Percentiles rank a stretch among this genome's conserved stretches.
These are phyloP conservation scores for Podospora pseudopauciseta DNA, from an alignment of 495 filamentous ascomycete species.

Conservation along the genomic window DNA sequence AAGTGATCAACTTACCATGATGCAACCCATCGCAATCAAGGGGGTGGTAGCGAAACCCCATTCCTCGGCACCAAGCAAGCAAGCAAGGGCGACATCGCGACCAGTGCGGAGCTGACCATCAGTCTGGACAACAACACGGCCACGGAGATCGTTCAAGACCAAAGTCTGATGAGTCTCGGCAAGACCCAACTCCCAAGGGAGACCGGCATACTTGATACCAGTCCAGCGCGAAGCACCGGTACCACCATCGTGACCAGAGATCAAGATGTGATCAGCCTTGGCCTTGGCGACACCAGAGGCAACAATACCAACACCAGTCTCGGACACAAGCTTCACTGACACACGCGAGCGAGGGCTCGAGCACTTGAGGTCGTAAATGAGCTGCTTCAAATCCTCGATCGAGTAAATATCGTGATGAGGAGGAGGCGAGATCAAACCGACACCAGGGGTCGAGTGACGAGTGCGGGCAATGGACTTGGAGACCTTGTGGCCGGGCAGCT, in stretches of 20 bases:
- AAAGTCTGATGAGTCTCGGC: conserved; percentile 98
- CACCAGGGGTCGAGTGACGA: conserved; percentile 96
- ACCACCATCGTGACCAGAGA: conserved; percentile 96
- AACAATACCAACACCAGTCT: conserved; percentile 97
- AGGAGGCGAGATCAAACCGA: conserved; percentile 97
- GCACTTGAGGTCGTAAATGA: conserved; percentile 98
- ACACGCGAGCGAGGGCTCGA: conserved; percentile 91
- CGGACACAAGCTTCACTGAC: conserved; percentile 98
- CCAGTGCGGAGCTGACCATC: conserved; percentile 95
- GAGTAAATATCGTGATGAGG: conserved; percentile 99
- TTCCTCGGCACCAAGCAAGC: conserved; percentile 94
- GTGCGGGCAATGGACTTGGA: conserved; percentile 94
- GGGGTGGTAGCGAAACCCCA: conserved; percentile 98
- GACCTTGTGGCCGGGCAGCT: conserved; percentile 97
- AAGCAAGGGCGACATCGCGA: conserved; percentile 93
- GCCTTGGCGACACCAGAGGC: conserved; percentile 98
- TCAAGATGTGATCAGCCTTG: conserved; percentile 96
- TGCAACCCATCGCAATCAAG: conserved; percentile 95
- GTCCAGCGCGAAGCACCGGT: conserved; percentile 98
- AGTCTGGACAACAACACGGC: conserved; percentile 95
- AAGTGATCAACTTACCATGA: conserved; percentile 49
- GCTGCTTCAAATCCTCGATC: conserved; percentile 97
- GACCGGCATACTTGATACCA: conserved; percentile 98
- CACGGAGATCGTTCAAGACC: conserved; percentile 96
- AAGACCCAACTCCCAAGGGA: conserved; percentile 97